A percentile compares a stretch with the other conserved stretches of the same genome.
Evolutionary conservation across 345 rosid species (phyloP).

Genomic region (Eucalyptus shirleyi): DNA sequence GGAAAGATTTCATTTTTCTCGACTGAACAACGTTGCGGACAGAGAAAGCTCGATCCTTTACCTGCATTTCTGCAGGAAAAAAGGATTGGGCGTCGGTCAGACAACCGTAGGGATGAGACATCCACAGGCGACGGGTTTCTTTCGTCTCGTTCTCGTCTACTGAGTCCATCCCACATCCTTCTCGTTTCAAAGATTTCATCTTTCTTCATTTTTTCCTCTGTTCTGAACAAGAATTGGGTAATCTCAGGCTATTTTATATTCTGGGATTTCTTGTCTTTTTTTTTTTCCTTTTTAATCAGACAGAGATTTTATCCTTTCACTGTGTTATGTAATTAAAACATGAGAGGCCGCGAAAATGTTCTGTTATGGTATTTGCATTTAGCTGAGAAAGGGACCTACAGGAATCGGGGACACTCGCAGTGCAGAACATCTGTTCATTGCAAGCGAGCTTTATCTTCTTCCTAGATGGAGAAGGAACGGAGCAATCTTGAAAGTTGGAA

Average conservation of each 20-base stretch:
- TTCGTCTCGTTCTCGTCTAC: slow-evolving; percentile 26
- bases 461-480: not conserved
- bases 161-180: slow-evolving; percentile 35
- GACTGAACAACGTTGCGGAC: slow-evolving; percentile 14
- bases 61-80: not conserved
- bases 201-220: not conserved
- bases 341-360: not conserved
- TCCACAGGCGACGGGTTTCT: slow-evolving; percentile 35
- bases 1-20: not conserved
- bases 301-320: not conserved
- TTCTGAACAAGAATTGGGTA: not conserved
- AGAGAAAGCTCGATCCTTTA: slow-evolving; percentile 11
- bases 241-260: not conserved
- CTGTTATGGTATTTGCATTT: not conserved
- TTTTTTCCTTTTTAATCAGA: not conserved
- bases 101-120: slow-evolving; percentile 51
- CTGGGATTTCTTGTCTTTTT: not conserved
- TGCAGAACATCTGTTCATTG: not conserved
- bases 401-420: not conserved
- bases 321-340: not conserved
- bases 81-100: slow-evolving; percentile 36
- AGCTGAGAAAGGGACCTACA: not conserved
- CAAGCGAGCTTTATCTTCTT: not conserved
- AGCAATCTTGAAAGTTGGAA: not conserved
- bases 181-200: not conserved